A percentile compares a stretch with the other conserved stretches of the same genome.
These are phyloP conservation scores for Borovskyia barvae DNA, from an alignment of 208 protist genomes.

Conservation along the genomic window DNA sequence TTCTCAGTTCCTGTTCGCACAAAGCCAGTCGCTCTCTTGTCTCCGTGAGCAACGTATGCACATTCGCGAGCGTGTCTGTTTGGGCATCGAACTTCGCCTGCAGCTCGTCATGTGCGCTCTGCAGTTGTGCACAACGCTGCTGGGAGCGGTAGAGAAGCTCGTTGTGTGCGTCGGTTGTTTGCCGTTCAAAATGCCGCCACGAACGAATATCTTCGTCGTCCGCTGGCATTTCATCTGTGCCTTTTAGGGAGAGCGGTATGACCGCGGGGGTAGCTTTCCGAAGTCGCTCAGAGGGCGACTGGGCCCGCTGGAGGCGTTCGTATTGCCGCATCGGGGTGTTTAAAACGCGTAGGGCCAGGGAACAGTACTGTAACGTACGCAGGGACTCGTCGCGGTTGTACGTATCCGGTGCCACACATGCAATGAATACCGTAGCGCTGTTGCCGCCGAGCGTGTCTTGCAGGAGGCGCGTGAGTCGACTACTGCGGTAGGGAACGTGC, in stretches of 20 bases:
- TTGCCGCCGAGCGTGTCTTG: constrained; percentile 89
- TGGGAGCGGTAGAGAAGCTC: too few species aligned
- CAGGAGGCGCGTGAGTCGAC: constrained; percentile 89
- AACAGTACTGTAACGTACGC: constrained; percentile 92
- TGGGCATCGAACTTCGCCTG: constrained; percentile 28
- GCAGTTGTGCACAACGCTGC: constrained; percentile 7
- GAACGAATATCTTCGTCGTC: not conserved
- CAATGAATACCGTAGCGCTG: constrained; percentile 83
- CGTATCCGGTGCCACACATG: constrained; percentile 77
- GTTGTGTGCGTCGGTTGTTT: not conserved
- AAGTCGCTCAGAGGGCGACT: constrained; percentile 5
- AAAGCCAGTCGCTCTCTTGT: constrained; percentile 45
- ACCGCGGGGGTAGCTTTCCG: not conserved
- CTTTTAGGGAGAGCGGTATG: constrained; percentile 1
- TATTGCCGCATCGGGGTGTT: constrained; percentile 71
- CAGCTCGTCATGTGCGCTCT: constrained; percentile 9
- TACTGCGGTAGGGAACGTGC: constrained; percentile 89
- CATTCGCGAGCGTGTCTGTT: constrained; percentile 9
- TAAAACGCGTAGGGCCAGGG: constrained; percentile 85
- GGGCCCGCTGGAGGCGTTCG: constrained; percentile 27
- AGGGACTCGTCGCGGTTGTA: constrained; percentile 82
- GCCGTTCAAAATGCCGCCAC: not conserved
- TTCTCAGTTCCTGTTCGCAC: constrained; percentile 64
- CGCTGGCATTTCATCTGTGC: not conserved
- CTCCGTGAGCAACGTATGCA: constrained; percentile 8